Conservation (phyloP, 805 yeast genomes). For the Metahyphopichia silvanorum region DNA sequence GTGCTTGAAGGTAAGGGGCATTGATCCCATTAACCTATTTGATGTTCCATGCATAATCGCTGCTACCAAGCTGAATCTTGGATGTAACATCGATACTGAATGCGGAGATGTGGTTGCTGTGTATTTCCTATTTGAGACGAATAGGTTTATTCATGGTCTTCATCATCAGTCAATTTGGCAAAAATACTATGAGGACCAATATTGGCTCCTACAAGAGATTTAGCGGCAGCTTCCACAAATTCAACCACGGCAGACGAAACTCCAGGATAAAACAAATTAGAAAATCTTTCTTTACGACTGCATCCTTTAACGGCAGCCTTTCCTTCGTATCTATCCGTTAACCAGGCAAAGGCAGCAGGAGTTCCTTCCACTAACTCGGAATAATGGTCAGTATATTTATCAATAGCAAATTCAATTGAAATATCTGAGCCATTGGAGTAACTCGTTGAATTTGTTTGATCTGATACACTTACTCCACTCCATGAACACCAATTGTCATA, state of each 20-base stretch:
- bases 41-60: no score
- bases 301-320: constrained; percentile 8
- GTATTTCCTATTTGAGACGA: no score
- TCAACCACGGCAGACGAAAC: neutral
- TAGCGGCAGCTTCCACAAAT: neutral
- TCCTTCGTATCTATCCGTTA: constrained; percentile 9
- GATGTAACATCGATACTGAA: no score
- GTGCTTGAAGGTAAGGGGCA: no score
- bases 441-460: neutral
- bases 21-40: no score
- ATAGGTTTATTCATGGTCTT: no score
- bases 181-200: no score
- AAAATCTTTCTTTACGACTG: constrained; percentile 5
- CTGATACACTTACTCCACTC: neutral
- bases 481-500: constrained; percentile 25
- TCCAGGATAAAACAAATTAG: constrained; percentile 9
- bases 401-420: constrained; percentile 25
- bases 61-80: no score
- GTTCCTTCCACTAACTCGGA: constrained; percentile 12
- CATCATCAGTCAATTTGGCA: no score
- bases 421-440: constrained; percentile 8
- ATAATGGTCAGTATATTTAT: constrained; percentile 22
- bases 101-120: no score
- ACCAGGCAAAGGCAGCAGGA: constrained; percentile 10
- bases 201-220: no score